These are phyloP conservation scores for Sphaerulina populicola DNA, from an alignment of 2,329 filamentous ascomycete genomes.

Conservation along the genomic window DNA sequence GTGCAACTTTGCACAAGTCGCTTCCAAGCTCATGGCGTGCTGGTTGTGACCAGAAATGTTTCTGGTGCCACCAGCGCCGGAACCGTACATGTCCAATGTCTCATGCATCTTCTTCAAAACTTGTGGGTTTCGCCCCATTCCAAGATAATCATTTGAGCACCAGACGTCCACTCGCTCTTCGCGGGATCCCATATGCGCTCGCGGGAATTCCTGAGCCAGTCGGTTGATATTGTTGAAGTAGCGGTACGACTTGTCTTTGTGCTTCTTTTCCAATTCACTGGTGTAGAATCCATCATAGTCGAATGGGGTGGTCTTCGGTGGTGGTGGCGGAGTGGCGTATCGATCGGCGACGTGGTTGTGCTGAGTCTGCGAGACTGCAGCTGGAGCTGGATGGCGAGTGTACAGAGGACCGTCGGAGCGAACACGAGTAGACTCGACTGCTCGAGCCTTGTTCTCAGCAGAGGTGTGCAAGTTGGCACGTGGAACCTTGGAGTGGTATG, in stretches of 20 bases:
- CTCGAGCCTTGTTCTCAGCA: conserved; percentile 64
- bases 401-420: conserved; percentile 23
- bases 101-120: conserved; percentile 90
- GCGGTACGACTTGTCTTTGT: conserved; percentile 98
- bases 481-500: conserved; percentile 44
- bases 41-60: conserved; percentile 98
- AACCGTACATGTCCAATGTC: conserved; percentile 87
- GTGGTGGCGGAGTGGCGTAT: conserved; percentile 41
- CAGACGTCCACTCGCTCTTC: conserved; percentile 90
- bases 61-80: conserved; percentile 86
- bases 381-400: conserved; percentile 12
- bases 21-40: conserved; percentile 80
- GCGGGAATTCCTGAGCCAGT: conserved; percentile 88
- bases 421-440: conserved; percentile 51
- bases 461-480: conserved; percentile 77
- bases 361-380: conserved; percentile 6
- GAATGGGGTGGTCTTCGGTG: conserved; percentile 55
- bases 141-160: conserved; percentile 98
- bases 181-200: conserved; percentile 76
- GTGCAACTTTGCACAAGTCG: conserved; percentile 75
- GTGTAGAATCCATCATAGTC: conserved; percentile 88
- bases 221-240: conserved; percentile 99
- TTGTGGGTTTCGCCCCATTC: conserved; percentile 85
- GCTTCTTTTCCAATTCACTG: conserved; percentile 89
- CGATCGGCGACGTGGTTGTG: conserved; percentile 16